A percentile compares a stretch with the other conserved stretches of the same genome.
Evolutionary conservation across 192 early-diverging fungal species (phyloP).

Genomic region (Linnemannia elongata): DNA sequence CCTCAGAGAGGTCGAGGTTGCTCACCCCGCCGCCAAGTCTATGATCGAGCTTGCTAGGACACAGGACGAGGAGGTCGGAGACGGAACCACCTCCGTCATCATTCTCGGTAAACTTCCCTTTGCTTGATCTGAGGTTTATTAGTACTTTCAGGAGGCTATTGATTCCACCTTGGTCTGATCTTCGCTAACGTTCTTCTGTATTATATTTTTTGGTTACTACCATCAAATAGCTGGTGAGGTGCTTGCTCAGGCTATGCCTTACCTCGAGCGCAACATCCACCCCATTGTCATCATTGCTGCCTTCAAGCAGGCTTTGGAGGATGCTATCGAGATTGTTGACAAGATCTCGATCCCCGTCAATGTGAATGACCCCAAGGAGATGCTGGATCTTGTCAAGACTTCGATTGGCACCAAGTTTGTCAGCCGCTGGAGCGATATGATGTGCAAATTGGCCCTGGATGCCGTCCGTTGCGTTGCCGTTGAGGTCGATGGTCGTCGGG

Average conservation of each 20-base stretch:
- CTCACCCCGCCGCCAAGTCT: conserved; percentile 99
- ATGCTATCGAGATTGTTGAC: conserved; percentile 88
- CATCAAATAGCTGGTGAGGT: conserved; percentile 91
- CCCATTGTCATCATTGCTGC: conserved; percentile 96
- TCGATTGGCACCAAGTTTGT: conserved; percentile 98
- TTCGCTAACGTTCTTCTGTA: not conserved
- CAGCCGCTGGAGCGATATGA: conserved; percentile 95
- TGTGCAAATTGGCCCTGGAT: conserved; percentile 96
- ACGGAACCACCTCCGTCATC: conserved; percentile 99
- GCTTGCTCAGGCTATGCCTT: conserved; percentile 90
- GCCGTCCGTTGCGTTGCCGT: conserved; percentile 93
- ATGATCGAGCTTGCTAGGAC: conserved; percentile 99
- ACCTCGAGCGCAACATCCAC: conserved; percentile 98
- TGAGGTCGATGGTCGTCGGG: conserved; percentile 79
- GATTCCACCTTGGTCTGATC: not conserved
- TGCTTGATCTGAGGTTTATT: not conserved
- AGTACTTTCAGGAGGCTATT: not conserved
- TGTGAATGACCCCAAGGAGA: conserved; percentile 86
- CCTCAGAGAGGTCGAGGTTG: conserved; percentile 97
- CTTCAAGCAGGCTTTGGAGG: conserved; percentile 94
- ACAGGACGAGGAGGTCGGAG: conserved; percentile 99
- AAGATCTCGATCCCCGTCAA: conserved; percentile 89
- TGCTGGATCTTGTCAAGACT: conserved; percentile 92
- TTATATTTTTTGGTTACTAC: conserved; percentile 5
- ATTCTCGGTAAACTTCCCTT: conserved; percentile 82